Base-by-base conservation (phyloP, 2,329 filamentous ascomycete species). In the Stromatinia cepivora region DNA sequence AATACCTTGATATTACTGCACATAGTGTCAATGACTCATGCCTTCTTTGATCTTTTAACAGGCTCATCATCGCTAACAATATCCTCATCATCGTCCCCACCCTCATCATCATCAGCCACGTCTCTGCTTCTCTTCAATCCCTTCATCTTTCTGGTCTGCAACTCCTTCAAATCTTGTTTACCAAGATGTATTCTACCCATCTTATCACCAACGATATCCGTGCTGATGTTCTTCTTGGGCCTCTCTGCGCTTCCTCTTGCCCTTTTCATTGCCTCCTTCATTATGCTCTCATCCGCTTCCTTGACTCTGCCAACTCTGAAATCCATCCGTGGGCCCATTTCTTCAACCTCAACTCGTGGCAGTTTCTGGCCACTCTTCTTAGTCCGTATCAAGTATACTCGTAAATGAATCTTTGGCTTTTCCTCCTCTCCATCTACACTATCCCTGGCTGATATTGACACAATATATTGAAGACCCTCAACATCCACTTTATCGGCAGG, bases 131-230 rank as follows among this genome's bases (percentile, higher is more conserved):
- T 86, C 87, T 98, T 99, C 75, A 99, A 81, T 74, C 94, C 95
- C 88, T 99, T 99, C 94, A 99, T 98, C 88, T 99, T 99, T 78
- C 95, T 90, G 66, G 94, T 96, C 84, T 99, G 95, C 81, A 99
- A 81, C 76, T 91, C 87, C 78, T 84, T 85, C 70, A 99, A 86
- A 82, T 99, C 93, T 82, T 97, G 93, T 83, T 90, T 93, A 77
- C 92, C 93, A 71, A 97, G 81, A 80, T 99, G 95, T 72, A 99
- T 91, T 75, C 93, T 90, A 72, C 94, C 95, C 73, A 98, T 86
- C 89, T 98, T 98, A 82, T 99, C 95, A 79, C 95, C 95, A 82
- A 99, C 93, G 56, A 89, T 81, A 80, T 98, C 94, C 69, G 92
- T 96, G 67, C 89, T 87, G 76, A 99, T 90, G 81, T 99, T 99